Evolutionary conservation across 768 basidiomycete genomes (phyloP), one percentile per base, ranked within the genome.

Genomic region (Dacryopinax spathularia): DNA sequence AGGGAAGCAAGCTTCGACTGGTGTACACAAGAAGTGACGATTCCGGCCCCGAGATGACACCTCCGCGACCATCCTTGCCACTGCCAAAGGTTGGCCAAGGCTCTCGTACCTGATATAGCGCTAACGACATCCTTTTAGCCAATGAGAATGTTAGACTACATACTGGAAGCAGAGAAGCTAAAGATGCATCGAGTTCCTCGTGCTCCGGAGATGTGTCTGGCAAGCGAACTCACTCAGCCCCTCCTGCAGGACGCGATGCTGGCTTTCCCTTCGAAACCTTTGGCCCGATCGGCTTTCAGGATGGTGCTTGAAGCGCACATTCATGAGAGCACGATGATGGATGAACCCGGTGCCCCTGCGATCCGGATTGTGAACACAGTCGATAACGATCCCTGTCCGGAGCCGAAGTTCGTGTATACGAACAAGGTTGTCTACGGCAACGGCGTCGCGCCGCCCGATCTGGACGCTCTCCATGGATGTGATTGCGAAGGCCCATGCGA

Each of bases 341-440:
- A 87, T 67, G 90, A 92, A 65, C 85, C 82, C 0, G 70, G 81
- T 44, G 85, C 88, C 1, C 89, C 88, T 0, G 75, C 74, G 4
- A 88, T 95, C 68, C 73, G 74, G 16, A 79, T 95, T 27, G 71
- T 82, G 60, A 91, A 93, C 68, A 72, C 80, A 0, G 75, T 90
- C 25, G 89, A 89, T 65, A 71, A 77, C 9, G 86, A 72, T 35
- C 77, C 82, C 10, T 81, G 85, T 22, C 91, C 92, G 0, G 81
- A 81, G 27, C 91, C 88, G 82, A 91, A 95, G 69, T 96, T 93
- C 69, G 78, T 85, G 65, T 95, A 95, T 71, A 84, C 88, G 12
- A 93, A 95, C 72, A 75, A 82, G 61, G 83, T 92, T 78, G 87
- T 88, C 80, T 84, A 85, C 65, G 82, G 81, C 1, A 78, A 84